Evolutionary conservation across 495 filamentous ascomycete species (phyloP).

Genomic region (Penicillium silybi): DNA sequence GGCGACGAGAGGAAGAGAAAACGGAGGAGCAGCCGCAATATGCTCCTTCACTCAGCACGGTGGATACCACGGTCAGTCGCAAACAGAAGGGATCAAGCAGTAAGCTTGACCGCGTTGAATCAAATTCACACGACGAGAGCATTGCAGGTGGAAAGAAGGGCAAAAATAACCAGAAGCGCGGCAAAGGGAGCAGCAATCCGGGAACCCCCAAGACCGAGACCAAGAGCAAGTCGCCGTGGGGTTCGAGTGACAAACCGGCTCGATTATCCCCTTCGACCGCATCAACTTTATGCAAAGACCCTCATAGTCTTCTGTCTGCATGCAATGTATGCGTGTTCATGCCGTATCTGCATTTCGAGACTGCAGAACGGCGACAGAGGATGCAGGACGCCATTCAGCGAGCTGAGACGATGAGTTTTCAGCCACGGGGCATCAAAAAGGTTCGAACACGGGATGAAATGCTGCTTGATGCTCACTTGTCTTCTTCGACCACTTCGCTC

Average conservation of each 20-base stretch:
- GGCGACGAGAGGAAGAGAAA: conserved; percentile 35
- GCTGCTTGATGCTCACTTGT: conserved; percentile 60
- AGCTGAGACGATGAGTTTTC: conserved; percentile 32
- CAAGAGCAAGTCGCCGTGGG: conserved; percentile 32
- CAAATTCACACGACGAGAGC: conserved; percentile 33
- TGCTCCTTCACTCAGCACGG: conserved; percentile 4
- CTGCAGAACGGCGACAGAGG: conserved; percentile 48
- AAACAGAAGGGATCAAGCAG: conserved; percentile 27
- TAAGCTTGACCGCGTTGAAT: conserved; percentile 29
- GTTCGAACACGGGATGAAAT: conserved; percentile 52
- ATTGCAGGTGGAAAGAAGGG: conserved; percentile 33
- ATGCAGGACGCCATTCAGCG: conserved; percentile 59
- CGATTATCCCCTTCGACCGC: conserved; percentile 10
- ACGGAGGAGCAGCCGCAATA: conserved; percentile 28
- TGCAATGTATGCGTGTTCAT: conserved; percentile 60
- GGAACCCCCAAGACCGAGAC: conserved; percentile 32
- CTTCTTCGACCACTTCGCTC: conserved; percentile 49
- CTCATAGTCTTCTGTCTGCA: conserved; percentile 13
- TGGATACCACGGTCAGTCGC: conserved; percentile 6
- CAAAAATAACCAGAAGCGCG: conserved; percentile 35
- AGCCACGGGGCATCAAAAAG: conserved; percentile 22
- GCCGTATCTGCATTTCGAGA: conserved; percentile 69
- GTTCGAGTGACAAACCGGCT: conserved; percentile 19
- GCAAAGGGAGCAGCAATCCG: conserved; percentile 33
- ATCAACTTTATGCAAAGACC: conserved; percentile 31